Evolutionary conservation across 1,284 basidiomycete species (phyloP).

Genomic region (Ceratobasidium sp.): DNA sequence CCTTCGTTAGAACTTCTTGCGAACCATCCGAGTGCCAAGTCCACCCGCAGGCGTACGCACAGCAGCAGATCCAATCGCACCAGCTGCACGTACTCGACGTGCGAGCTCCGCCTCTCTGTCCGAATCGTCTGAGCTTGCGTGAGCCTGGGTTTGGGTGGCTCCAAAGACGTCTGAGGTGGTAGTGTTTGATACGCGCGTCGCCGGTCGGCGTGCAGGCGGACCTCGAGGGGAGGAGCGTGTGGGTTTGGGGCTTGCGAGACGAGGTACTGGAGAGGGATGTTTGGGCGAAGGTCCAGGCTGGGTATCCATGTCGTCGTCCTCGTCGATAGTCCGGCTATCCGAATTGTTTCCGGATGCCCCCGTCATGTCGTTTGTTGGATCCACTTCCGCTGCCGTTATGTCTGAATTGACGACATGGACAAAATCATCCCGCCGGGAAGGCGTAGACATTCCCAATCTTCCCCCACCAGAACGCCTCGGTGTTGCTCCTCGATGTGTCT

Average conservation of each 20-base stretch:
- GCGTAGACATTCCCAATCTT: no score
- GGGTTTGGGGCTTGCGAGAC: slow-evolving; percentile 4
- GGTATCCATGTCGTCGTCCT: slow-evolving; percentile 16
- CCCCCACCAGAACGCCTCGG: slow-evolving; percentile 5
- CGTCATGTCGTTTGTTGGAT: background rate
- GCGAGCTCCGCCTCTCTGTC: slow-evolving; percentile 36
- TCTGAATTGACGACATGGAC: background rate
- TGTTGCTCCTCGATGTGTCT: slow-evolving; percentile 26
- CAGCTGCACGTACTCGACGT: slow-evolving; percentile 30
- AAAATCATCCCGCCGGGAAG: no score
- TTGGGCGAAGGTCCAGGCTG: slow-evolving; percentile 1
- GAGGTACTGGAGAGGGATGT: slow-evolving; percentile 5
- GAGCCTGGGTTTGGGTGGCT: slow-evolving; percentile 21
- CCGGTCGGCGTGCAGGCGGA: background rate
- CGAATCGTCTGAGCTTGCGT: slow-evolving; percentile 38
- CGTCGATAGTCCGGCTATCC: slow-evolving; percentile 30
- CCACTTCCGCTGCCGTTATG: slow-evolving; percentile 12
- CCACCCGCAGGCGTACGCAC: slow-evolving; percentile 40
- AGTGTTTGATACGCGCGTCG: background rate
- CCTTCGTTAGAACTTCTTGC: slow-evolving; percentile 31
- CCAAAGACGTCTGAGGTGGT: slow-evolving; percentile 27
- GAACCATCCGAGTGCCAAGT: slow-evolving; percentile 23
- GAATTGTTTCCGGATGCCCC: slow-evolving; percentile 4
- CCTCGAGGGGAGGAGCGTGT: slow-evolving; percentile 10
- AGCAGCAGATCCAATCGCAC: slow-evolving; percentile 29